Conservation (phyloP, 1,139 yeast genomes). For the Yamadazyma kanchanaburiensis region DNA sequence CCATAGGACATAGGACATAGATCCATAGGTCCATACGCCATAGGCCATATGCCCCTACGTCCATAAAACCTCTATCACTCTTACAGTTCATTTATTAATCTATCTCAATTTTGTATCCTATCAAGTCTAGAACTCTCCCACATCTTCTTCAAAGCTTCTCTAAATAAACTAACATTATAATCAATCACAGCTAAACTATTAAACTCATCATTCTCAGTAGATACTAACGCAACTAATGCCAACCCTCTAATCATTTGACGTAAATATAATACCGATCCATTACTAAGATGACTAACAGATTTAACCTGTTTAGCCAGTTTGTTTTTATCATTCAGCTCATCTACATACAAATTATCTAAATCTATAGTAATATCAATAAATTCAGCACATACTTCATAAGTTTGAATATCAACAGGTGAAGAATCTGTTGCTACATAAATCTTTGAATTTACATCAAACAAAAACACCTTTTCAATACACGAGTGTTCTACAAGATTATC, state of each 20-base stretch:
- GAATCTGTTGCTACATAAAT: conserved; percentile 96
- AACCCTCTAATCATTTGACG: conserved; percentile 91
- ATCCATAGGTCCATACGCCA: no score
- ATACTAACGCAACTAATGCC: conserved; percentile 84
- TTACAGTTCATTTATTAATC: no score
- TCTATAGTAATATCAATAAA: conserved; percentile 94
- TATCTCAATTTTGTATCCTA: no score
- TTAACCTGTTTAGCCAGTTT: conserved; percentile 38
- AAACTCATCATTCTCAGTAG: conserved; percentile 43
- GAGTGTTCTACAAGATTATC: conserved; percentile 88
- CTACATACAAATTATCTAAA: conserved; percentile 68
- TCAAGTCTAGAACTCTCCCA: conserved; percentile 47
- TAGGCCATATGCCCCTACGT: no score
- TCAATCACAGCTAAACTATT: conserved; percentile 74
- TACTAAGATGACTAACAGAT: conserved; percentile 72
- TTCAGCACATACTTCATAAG: conserved; percentile 95
- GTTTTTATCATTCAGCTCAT: conserved; percentile 16
- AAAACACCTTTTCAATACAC: conserved; percentile 85
- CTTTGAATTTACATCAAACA: conserved; percentile 91
- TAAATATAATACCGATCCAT: conserved; percentile 78
- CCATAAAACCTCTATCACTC: no score
- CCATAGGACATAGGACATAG: no score
- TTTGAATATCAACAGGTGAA: conserved; percentile 91
- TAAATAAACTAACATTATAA: conserved; percentile 81
- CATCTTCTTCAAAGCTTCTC: conserved; percentile 73